A percentile compares a stretch with the other conserved stretches of the same genome.
Conservation (phyloP, 1,139 yeast species). For the Zygosaccharomyces sapae region DNA sequence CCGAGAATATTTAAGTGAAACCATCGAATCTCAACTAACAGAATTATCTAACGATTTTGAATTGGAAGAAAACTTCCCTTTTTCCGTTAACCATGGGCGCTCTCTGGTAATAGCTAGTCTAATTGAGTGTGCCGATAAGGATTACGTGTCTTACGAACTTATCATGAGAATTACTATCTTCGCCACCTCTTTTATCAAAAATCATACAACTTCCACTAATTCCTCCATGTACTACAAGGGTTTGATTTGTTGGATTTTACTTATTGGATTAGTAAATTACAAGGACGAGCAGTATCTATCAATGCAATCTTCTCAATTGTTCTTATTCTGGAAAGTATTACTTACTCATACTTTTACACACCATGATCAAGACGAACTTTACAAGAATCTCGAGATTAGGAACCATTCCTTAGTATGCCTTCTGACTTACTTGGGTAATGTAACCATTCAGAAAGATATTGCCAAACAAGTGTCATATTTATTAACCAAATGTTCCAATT, state of each 20-base stretch:
- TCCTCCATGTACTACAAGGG: conserved; percentile 41
- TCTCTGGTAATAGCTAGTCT: conserved; percentile 42
- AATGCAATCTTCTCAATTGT: conserved; percentile 69
- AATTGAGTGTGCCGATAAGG: conserved; percentile 35
- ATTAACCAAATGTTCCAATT: conserved; percentile 40
- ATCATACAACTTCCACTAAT: conserved; percentile 33
- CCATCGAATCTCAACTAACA: conserved; percentile 32
- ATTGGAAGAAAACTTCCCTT: conserved; percentile 34
- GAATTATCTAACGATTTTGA: conserved; percentile 38
- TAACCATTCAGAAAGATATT: conserved; percentile 38
- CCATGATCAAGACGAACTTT: conserved; percentile 40
- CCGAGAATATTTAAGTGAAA: conserved; percentile 33
- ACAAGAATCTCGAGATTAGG: conserved; percentile 45
- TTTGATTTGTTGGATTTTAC: conserved; percentile 63
- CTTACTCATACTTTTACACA: conserved; percentile 45
- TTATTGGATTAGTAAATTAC: conserved; percentile 73
- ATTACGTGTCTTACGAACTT: conserved; percentile 39
- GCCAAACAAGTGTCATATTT: conserved; percentile 45
- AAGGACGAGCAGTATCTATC: conserved; percentile 56
- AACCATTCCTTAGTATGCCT: conserved; percentile 47
- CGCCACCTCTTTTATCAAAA: conserved; percentile 36
- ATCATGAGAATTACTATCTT: conserved; percentile 38
- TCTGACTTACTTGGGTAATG: conserved; percentile 40
- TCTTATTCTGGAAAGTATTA: conserved; percentile 78
- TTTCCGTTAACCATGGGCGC: conserved; percentile 41